These are phyloP conservation scores for Kazachstania kunashirensis DNA, from an alignment of 805 yeast genomes.

Conservation along the genomic window DNA sequence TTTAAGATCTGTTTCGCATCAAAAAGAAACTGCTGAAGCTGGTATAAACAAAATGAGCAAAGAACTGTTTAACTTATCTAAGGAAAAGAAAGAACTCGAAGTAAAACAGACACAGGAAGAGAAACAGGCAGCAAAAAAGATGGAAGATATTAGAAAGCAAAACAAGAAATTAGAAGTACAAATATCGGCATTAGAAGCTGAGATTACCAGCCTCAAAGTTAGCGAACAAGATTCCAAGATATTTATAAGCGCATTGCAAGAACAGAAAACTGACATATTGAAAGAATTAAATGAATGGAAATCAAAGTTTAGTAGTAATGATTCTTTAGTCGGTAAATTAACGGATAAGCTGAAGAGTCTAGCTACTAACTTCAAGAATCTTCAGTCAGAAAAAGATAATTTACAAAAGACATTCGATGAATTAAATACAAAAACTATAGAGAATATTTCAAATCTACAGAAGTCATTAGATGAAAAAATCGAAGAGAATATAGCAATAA, in stretches of 20 bases:
- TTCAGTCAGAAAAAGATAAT: constrained; percentile 18
- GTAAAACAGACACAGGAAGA: constrained; percentile 35
- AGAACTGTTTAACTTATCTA: constrained; percentile 60
- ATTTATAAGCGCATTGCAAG: constrained; percentile 9
- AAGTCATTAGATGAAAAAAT: constrained; percentile 3
- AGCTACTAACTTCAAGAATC: constrained; percentile 28
- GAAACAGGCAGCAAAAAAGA: constrained; percentile 34
- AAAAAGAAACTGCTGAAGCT: constrained; percentile 61
- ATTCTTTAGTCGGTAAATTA: constrained; percentile 32
- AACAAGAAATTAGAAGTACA: constrained; percentile 10
- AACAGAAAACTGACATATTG: constrained; percentile 17
- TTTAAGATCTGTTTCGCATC: constrained; percentile 21
- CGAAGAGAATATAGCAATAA: neutral
- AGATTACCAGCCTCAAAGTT: constrained; percentile 8
- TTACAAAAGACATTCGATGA: constrained; percentile 10
- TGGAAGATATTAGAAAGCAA: constrained; percentile 20
- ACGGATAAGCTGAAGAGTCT: constrained; percentile 38
- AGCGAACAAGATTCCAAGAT: constrained; percentile 10
- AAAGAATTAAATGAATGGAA: constrained; percentile 22
- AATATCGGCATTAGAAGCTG: constrained; percentile 15
- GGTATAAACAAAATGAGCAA: constrained; percentile 87
- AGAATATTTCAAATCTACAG: neutral
- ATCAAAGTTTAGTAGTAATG: constrained; percentile 24
- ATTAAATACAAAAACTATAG: neutral
- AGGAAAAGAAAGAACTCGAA: constrained; percentile 46